Evolutionary conservation across 345 rosid species (phyloP).

Genomic region (Linum usitatissimum): DNA sequence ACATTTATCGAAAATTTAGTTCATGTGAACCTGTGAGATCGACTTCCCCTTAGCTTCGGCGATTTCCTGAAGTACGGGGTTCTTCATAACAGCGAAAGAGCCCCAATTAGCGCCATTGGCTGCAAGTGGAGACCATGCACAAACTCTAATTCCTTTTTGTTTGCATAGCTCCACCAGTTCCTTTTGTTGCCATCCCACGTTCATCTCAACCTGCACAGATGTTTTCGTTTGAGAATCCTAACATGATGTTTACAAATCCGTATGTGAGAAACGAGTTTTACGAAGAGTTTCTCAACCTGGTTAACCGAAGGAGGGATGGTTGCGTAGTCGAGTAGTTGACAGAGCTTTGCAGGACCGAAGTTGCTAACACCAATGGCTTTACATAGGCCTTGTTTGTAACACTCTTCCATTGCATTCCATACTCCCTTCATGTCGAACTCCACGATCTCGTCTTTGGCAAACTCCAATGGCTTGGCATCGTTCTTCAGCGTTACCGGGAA

Average conservation of each 20-base stretch:
- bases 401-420: constrained; percentile 32
- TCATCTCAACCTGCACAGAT: background rate
- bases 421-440: constrained; percentile 17
- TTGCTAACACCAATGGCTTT: constrained; percentile 32
- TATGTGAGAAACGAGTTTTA: too few relatives aligned
- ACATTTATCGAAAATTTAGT: too few relatives aligned
- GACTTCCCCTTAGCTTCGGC: constrained; percentile 1
- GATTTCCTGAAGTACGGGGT: background rate
- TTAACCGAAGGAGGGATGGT: constrained; percentile 21
- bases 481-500: constrained; percentile 26
- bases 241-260: too few relatives aligned
- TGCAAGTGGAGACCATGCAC: background rate
- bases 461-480: background rate
- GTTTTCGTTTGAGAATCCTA: too few relatives aligned
- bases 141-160: background rate
- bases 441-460: constrained; percentile 10
- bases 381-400: constrained; percentile 18
- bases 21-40: background rate
- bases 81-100: background rate
- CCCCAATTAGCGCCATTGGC: constrained; percentile 1
- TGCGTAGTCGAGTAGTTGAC: constrained; percentile 7
- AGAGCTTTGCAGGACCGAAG: constrained; percentile 18
- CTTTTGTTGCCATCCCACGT: constrained; percentile 1
- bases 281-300: constrained; percentile 9
- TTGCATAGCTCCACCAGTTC: background rate